A percentile compares a stretch with the other conserved stretches of the same genome.
phyloP scores from a whole-genome alignment of 2,329 filamentous ascomycete genomes.

The Metarhizium brunneum region DNA sequence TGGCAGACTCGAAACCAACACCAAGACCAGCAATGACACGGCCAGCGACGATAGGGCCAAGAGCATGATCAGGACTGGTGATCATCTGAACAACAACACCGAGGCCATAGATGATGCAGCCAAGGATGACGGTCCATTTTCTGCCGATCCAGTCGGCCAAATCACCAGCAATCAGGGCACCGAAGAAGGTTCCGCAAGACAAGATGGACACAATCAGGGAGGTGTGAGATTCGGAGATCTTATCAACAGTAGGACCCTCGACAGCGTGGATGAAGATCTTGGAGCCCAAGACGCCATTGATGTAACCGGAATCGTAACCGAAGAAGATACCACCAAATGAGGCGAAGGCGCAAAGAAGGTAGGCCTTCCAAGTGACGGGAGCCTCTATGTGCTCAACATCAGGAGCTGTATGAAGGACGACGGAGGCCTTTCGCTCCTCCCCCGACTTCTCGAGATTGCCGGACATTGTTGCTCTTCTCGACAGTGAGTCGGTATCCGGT shows the following conservation, averaged over 20 bases:
- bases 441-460: constrained; percentile 8
- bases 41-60: constrained; percentile 59
- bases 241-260: constrained; percentile 27
- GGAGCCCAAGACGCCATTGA: constrained; percentile 53
- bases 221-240: constrained; percentile 31
- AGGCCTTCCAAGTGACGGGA: constrained; percentile 59
- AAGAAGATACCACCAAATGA: constrained; percentile 69
- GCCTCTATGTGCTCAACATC: constrained; percentile 56
- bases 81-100: constrained; percentile 60
- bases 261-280: constrained; percentile 42
- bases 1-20: constrained; percentile 72
- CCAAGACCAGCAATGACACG: constrained; percentile 68
- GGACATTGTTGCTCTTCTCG: constrained; percentile 2
- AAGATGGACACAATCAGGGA: constrained; percentile 66
- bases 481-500: neutral
- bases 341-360: constrained; percentile 60
- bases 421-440: constrained; percentile 15
- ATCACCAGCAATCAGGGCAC: constrained; percentile 69
- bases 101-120: constrained; percentile 61
- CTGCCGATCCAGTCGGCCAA: constrained; percentile 67
- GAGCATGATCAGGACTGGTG: constrained; percentile 33
- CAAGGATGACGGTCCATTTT: constrained; percentile 61
- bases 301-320: constrained; percentile 71
- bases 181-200: constrained; percentile 69
- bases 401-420: constrained; percentile 31